Conservation (phyloP, 2,329 filamentous ascomycete species). For the Lecanicillium sp. region DNA sequence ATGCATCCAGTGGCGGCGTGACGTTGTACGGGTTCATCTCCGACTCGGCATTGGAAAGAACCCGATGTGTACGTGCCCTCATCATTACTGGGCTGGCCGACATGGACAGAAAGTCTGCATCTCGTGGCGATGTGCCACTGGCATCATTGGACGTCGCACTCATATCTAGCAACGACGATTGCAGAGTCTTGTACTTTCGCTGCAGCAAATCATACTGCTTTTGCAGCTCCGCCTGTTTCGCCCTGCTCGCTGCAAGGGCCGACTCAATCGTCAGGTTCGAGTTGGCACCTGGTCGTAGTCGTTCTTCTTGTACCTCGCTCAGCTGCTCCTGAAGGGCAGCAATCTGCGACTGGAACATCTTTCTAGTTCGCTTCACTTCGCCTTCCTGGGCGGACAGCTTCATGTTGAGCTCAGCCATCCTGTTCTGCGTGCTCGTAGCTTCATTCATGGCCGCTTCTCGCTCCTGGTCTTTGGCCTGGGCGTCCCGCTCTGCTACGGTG, state of each 20-base stretch:
- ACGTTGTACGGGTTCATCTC: conserved; percentile 34
- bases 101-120: conserved; percentile 27
- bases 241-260: conserved; percentile 41
- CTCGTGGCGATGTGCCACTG: conserved; percentile 13
- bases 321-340: conserved; percentile 37
- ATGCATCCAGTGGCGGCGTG: conserved; percentile 31
- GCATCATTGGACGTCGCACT: conserved; percentile 24
- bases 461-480: conserved; percentile 55
- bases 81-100: conserved; percentile 29
- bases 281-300: conserved; percentile 16
- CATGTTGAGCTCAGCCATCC: conserved; percentile 50
- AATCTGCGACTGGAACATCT: conserved; percentile 40
- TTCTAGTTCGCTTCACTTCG: conserved; percentile 35
- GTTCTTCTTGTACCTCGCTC: conserved; percentile 25
- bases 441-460: conserved; percentile 48
- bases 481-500: conserved; percentile 51
- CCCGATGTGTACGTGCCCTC: conserved; percentile 28
- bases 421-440: conserved; percentile 48
- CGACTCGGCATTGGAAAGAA: conserved; percentile 35
- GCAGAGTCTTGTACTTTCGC: conserved; percentile 43
- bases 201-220: conserved; percentile 40
- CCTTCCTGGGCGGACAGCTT: conserved; percentile 43
- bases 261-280: conserved; percentile 32
- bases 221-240: conserved; percentile 45
- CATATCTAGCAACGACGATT: conserved; percentile 41